Conservation (phyloP, 192 early-diverging fungal genomes). For the Podila epigama region DNA sequence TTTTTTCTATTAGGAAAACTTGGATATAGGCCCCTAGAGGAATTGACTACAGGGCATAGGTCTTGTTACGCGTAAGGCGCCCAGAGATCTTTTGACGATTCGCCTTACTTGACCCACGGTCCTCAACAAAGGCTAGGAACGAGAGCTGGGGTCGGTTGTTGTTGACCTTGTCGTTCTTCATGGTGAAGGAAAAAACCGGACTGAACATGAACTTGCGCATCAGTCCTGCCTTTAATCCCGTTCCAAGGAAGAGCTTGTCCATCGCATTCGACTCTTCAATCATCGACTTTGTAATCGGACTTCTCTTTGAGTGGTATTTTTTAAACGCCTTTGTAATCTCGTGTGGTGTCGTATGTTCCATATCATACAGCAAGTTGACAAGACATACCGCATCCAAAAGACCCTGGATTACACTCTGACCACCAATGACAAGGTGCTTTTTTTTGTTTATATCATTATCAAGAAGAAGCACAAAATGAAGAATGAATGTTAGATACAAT, state of each 20-base stretch:
- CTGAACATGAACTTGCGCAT: background rate
- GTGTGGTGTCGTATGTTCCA: background rate
- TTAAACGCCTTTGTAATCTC: background rate
- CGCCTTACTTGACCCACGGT: background rate
- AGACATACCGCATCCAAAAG: constrained; percentile 1
- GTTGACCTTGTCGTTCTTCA: background rate
- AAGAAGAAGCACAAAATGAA: too few species aligned
- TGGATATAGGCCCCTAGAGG: too few species aligned
- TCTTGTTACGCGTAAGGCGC: background rate
- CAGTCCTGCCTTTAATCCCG: background rate
- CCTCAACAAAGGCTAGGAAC: constrained; percentile 1
- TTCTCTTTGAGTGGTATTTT: background rate
- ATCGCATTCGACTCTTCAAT: background rate
- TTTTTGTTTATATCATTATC: too few species aligned
- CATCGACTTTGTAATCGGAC: background rate
- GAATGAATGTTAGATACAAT: too few species aligned
- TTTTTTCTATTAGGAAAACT: too few species aligned
- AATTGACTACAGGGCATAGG: too few species aligned
- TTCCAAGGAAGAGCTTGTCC: background rate
- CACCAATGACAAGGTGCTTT: background rate
- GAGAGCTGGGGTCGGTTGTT: constrained; percentile 1
- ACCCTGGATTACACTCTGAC: background rate
- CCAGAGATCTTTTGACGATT: background rate
- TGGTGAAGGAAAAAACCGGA: background rate
- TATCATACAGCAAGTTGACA: background rate